phyloP scores from a whole-genome alignment of 225 moss, liverwort and hornwort genomes.

The Bryoerythrophyllum caledonicum region DNA sequence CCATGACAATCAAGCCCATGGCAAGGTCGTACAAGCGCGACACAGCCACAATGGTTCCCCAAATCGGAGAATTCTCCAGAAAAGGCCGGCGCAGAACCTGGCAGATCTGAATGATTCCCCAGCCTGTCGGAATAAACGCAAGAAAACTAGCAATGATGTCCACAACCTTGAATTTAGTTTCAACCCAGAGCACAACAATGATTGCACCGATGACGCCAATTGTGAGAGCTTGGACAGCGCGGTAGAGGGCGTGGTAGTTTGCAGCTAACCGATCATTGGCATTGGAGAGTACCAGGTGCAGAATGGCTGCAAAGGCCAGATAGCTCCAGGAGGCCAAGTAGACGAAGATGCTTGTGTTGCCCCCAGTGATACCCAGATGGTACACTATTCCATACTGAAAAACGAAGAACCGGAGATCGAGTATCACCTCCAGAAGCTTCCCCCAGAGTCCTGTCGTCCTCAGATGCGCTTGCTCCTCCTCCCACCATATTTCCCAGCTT shows the following conservation, averaged over 20 bases:
- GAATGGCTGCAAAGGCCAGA: slow-evolving; percentile 57
- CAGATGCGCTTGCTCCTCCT: slow-evolving; percentile 84
- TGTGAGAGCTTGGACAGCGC: slow-evolving; percentile 63
- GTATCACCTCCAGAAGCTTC: slow-evolving; percentile 67
- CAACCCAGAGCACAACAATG: slow-evolving; percentile 51
- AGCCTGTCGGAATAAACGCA: slow-evolving; percentile 78
- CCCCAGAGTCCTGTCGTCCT: slow-evolving; percentile 82
- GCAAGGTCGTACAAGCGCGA: slow-evolving; percentile 80
- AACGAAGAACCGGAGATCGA: slow-evolving; percentile 82
- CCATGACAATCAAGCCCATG: slow-evolving; percentile 77
- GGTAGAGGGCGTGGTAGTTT: slow-evolving; percentile 60
- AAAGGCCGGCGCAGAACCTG: slow-evolving; percentile 70
- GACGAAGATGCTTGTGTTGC: slow-evolving; percentile 60
- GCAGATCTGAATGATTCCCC: slow-evolving; percentile 73
- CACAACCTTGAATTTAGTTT: slow-evolving; percentile 56
- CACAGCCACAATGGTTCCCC: slow-evolving; percentile 67
- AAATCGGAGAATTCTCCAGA: slow-evolving; percentile 67
- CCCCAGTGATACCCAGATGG: slow-evolving; percentile 58
- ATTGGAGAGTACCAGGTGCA: slow-evolving; percentile 53
- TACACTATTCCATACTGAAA: slow-evolving; percentile 94
- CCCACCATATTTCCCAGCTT: slow-evolving; percentile 95
- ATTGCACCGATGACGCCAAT: slow-evolving; percentile 42
- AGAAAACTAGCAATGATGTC: slow-evolving; percentile 77
- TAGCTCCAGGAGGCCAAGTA: slow-evolving; percentile 89
- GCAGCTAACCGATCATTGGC: slow-evolving; percentile 72